A percentile compares a stretch with the other conserved stretches of the same genome.
Evolutionary conservation across 2,329 filamentous ascomycete genomes (phyloP).

Genomic region (Ceratocystis alfenasii): DNA sequence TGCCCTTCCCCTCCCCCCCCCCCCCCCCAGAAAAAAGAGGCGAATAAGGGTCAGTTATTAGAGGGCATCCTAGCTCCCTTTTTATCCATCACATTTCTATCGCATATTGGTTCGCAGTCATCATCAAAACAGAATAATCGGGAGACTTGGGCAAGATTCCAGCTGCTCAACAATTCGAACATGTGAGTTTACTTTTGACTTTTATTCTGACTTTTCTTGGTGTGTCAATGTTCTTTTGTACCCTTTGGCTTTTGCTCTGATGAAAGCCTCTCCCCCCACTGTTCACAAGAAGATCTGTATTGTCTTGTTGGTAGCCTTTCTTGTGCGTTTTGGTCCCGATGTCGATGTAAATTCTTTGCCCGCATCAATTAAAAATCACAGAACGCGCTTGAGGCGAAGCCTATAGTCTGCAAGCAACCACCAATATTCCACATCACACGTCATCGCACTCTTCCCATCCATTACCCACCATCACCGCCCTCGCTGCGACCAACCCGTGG

Average conservation of each 20-base stretch:
- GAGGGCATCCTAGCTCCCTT: slow-evolving; percentile 4
- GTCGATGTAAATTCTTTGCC: background rate
- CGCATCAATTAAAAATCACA: too few species aligned
- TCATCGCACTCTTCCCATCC: background rate
- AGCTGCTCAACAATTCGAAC: background rate
- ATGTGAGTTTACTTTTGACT: slow-evolving; percentile 9
- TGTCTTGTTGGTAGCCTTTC: too few species aligned
- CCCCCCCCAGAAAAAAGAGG: background rate
- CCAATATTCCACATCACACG: too few species aligned
- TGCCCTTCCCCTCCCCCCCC: too few species aligned
- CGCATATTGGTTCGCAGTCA: slow-evolving; percentile 7
- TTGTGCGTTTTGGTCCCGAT: background rate
- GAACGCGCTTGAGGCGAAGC: too few species aligned
- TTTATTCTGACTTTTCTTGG: background rate
- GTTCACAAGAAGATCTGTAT: too few species aligned
- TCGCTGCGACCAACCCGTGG: background rate
- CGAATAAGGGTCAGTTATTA: background rate
- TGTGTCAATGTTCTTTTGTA: background rate
- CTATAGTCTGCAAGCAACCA: too few species aligned
- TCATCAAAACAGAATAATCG: background rate
- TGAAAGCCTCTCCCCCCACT: too few species aligned
- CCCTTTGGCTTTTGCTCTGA: background rate
- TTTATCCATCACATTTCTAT: slow-evolving; percentile 10
- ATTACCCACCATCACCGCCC: background rate
- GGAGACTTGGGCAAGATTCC: too few species aligned